A percentile compares a stretch with the other conserved stretches of the same genome.
Evolutionary conservation across 805 yeast genomes (phyloP).

Genomic region (Maudiozyma pseudohumilis): DNA sequence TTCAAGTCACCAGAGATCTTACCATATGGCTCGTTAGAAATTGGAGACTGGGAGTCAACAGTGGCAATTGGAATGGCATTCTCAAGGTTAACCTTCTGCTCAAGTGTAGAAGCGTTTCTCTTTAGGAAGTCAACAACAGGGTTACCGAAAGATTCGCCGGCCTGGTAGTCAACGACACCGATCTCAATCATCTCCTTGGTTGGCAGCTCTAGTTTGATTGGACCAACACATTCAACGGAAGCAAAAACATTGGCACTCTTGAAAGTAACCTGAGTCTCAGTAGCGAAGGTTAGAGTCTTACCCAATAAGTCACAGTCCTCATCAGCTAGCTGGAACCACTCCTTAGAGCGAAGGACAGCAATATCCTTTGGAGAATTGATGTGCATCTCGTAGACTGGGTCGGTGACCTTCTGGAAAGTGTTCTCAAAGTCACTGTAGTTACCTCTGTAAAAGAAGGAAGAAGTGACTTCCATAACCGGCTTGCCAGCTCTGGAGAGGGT

Average conservation of each 20-base stretch:
- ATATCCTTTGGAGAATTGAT: conserved; percentile 75
- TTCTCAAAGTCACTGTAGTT: conserved; percentile 76
- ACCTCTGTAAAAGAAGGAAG: conserved; percentile 96
- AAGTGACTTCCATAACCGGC: conserved; percentile 87
- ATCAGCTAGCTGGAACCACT: conserved; percentile 86
- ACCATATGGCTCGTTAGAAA: conserved; percentile 93
- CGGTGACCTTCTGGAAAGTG: conserved; percentile 81
- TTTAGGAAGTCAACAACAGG: conserved; percentile 91
- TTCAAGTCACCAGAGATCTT: conserved; percentile 96
- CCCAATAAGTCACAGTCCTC: conserved; percentile 60
- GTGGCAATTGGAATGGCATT: conserved; percentile 77
- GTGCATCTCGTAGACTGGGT: conserved; percentile 75
- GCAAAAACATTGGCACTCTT: conserved; percentile 68
- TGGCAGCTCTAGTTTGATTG: conserved; percentile 78
- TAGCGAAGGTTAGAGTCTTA: conserved; percentile 80
- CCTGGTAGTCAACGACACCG: conserved; percentile 77
- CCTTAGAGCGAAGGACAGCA: conserved; percentile 89
- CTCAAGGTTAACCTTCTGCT: conserved; percentile 87
- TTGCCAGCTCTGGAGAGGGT: conserved; percentile 63
- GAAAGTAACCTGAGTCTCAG: conserved; percentile 74
- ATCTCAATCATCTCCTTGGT: conserved; percentile 80
- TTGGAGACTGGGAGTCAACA: conserved; percentile 65
- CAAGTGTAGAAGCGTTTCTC: conserved; percentile 88
- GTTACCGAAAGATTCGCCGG: conserved; percentile 90
- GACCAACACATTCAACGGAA: conserved; percentile 76